Conservation (phyloP, 2,329 filamentous ascomycete genomes). For the Diaporthe citri region DNA sequence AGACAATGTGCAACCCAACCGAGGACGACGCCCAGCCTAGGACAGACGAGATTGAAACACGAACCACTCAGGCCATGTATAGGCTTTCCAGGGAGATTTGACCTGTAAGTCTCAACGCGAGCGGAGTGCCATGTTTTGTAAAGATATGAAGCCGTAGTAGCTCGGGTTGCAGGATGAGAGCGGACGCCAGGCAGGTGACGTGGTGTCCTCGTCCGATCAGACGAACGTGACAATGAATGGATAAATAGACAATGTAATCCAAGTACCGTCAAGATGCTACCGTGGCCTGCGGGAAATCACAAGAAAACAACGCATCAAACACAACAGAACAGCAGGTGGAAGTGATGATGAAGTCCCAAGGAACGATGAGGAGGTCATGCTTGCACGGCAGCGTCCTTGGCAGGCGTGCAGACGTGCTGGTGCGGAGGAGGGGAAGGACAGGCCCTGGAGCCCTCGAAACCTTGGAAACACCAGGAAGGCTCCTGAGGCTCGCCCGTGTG, state of each 20-base stretch:
- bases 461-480: neutral
- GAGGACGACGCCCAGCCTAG: neutral
- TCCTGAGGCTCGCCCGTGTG: conserved; percentile 4
- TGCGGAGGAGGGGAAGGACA: conserved; percentile 5
- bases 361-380: conserved; percentile 13
- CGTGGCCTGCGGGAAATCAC: neutral
- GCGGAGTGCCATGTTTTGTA: conserved; percentile 17
- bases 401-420: neutral
- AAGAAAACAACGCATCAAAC: conserved; percentile 7
- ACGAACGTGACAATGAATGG: conserved; percentile 5
- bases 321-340: neutral
- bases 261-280: neutral
- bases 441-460: neutral
- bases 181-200: conserved; percentile 22
- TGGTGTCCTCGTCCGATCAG: conserved; percentile 8
- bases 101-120: neutral
- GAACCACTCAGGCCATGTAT: conserved; percentile 10
- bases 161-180: conserved; percentile 1
- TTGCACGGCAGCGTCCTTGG: conserved; percentile 13
- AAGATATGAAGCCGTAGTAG: neutral
- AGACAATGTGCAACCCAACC: conserved; percentile 6
- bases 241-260: neutral
- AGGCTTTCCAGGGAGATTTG: neutral
- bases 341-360: conserved; percentile 20
- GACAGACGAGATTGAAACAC: conserved; percentile 12